Evolutionary conservation across 352 stramenopile genomes (phyloP).

Genomic region (Phytopythium montanum): DNA sequence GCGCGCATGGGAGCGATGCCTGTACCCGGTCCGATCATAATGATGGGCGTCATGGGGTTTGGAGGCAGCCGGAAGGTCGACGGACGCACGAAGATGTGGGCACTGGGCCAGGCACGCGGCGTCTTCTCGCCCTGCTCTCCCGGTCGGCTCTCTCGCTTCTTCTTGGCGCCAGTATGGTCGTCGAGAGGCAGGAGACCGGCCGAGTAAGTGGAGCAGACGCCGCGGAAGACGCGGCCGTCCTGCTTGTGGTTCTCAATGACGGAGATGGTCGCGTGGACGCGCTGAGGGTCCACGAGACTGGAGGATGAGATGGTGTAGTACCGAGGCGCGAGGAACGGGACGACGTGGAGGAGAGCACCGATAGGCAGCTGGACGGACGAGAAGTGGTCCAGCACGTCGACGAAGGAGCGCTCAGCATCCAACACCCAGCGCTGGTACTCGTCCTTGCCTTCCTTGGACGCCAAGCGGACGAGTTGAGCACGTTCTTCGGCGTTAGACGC

Average conservation of each 20-base stretch:
- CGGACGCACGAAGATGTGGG: conserved; percentile 92
- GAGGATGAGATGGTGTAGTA: conserved; percentile 99
- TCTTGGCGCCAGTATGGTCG: conserved; percentile 40
- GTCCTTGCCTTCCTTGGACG: conserved; percentile 88
- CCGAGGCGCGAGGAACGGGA: conserved; percentile 92
- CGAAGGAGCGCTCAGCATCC: conserved; percentile 87
- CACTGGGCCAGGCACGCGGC: conserved; percentile 53
- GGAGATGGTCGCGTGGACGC: conserved; percentile 94
- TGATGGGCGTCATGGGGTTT: conserved; percentile 88
- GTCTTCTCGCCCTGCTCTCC: conserved; percentile 71
- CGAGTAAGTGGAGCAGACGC: conserved; percentile 94
- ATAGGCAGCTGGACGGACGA: conserved; percentile 55
- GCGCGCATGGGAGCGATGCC: conserved; percentile 97
- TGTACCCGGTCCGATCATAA: conserved; percentile 95
- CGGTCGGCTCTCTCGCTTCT: conserved; percentile 67
- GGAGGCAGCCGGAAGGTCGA: conserved; percentile 94
- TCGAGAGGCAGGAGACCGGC: conserved; percentile 49
- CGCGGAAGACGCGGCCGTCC: conserved; percentile 84
- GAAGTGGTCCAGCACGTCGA: conserved; percentile 88
- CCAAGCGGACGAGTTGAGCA: conserved; percentile 45
- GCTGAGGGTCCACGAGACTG: conserved; percentile 86
- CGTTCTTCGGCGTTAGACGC: conserved; percentile 53
- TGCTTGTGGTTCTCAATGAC: conserved; percentile 85
- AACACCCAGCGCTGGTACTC: conserved; percentile 94
- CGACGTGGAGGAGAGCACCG: conserved; percentile 88